Evolutionary conservation across 2,329 filamentous ascomycete species (phyloP).

Genomic region (Pseudocercospora fijiensis): DNA sequence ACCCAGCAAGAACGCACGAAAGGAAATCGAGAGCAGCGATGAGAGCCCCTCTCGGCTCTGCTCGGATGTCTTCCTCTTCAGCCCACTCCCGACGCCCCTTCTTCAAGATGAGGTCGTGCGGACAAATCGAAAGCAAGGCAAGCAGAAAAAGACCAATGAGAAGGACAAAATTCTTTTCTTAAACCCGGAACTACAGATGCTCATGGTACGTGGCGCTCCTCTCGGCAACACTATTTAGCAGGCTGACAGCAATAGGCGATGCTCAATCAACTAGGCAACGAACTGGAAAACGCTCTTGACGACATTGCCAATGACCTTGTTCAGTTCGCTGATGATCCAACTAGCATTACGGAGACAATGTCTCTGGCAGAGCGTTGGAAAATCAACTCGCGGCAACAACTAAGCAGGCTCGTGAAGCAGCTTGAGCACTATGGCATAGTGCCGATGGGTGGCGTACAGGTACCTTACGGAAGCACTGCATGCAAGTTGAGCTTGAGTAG

Average conservation of each 20-base stretch:
- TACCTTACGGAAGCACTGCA: not conserved
- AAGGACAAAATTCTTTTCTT: not conserved
- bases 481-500: not conserved
- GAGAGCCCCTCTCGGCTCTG: not conserved
- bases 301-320: not conserved
- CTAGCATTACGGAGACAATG: not conserved
- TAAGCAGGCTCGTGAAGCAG: not conserved
- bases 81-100: not conserved
- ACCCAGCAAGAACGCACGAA: not conserved
- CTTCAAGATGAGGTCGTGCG: not conserved
- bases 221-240: not conserved
- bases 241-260: not conserved
- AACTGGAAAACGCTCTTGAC: not conserved
- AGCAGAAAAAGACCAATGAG: not conserved
- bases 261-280: not conserved
- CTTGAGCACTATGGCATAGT: not conserved
- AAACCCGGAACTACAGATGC: not conserved
- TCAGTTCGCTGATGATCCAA: not conserved
- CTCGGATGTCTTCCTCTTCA: not conserved
- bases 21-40: not conserved
- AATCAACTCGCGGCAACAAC: not conserved
- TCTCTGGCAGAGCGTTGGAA: not conserved
- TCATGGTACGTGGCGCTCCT: not conserved
- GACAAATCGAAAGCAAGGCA: not conserved
- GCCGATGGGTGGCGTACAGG: not conserved